Percentiles rank a stretch among this genome's conserved stretches.
phyloP scores from a whole-genome alignment of 192 early-diverging fungal genomes.

The Coemansia sp. region DNA sequence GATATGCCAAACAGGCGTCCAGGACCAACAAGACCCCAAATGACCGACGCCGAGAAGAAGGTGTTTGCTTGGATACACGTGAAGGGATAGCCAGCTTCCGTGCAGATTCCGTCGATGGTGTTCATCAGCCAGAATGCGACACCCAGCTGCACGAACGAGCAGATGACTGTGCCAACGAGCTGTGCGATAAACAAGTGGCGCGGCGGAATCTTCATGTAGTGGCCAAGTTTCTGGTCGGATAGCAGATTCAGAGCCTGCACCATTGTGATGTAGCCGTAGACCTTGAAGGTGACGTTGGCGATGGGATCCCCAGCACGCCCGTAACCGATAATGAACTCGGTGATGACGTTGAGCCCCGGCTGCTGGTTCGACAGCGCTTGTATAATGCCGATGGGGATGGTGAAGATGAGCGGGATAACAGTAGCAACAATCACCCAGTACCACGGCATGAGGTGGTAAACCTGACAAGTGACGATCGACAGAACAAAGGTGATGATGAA shows the following conservation, averaged over 20 bases:
- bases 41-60: slow-evolving; percentile 72
- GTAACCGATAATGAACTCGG: slow-evolving; percentile 82
- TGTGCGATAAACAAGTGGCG: slow-evolving; percentile 77
- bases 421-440: slow-evolving; percentile 72
- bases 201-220: slow-evolving; percentile 84
- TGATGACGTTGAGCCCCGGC: slow-evolving; percentile 78
- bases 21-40: slow-evolving; percentile 81
- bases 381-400: slow-evolving; percentile 81
- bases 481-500: slow-evolving; percentile 45
- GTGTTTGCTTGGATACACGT: slow-evolving; percentile 60
- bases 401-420: slow-evolving; percentile 60
- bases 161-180: slow-evolving; percentile 69
- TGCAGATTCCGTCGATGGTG: slow-evolving; percentile 60
- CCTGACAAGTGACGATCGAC: slow-evolving; percentile 46
- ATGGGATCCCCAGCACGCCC: slow-evolving; percentile 73
- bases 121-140: slow-evolving; percentile 68
- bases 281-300: slow-evolving; percentile 84
- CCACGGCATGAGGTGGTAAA: slow-evolving; percentile 57
- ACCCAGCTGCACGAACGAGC: slow-evolving; percentile 66
- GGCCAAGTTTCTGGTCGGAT: slow-evolving; percentile 70
- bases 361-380: slow-evolving; percentile 73
- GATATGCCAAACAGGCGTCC: slow-evolving; percentile 63
- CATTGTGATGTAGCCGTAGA: slow-evolving; percentile 75
- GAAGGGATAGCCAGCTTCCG: slow-evolving; percentile 60
- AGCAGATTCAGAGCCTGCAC: slow-evolving; percentile 69